Base-by-base conservation (phyloP, 805 yeast genomes). In the Komagataella pseudopastoris region DNA sequence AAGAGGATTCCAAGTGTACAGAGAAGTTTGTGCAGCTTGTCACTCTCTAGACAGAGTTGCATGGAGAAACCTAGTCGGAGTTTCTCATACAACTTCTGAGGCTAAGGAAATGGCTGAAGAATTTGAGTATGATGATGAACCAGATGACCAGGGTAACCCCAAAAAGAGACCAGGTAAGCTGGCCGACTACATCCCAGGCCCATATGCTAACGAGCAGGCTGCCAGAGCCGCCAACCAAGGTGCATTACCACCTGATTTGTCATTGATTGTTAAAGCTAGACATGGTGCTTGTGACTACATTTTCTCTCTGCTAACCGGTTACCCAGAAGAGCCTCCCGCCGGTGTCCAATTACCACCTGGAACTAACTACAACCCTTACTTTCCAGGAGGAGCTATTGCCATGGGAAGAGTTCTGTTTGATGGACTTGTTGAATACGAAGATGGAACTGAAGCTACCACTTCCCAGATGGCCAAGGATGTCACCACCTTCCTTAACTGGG, bases 401-500 rank as follows among this genome's bases (percentile, higher is more conserved):
- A 93, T 93, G 99, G 98, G 88, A 67, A 87, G 99, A 76, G 98
- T 91, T 54, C 78, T 93, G 70, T 93, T 90, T 62, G 99, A 93
- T 68, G 99, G 88, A 59, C 78, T 93, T 65, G 99, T 93, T 58
- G 99, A 93, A 77, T 93, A 83, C 73, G 99, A 93, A 70, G 99
- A 93, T 69, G 99, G 99, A 66, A 93, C 99, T 54, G 96, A 95
- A 54, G 98, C 99, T 51, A 83, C 98, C 51, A 85, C 98, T 57
- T 84, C 98, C 53, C 99, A 93, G 77, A 90, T 91, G 98, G 99
- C 99, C 60, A 93, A 93, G 79, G 99, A 93, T 71, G 99, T 93
- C 53, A 74, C 88, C 56, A 82, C 88, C 51, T 93, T 93, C 85
- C 82, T 93, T 70, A 86, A 90, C 80, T 93, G 99, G 99, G 88